Conservation (phyloP, 768 basidiomycete genomes). For the Chalciporus piperatus region DNA sequence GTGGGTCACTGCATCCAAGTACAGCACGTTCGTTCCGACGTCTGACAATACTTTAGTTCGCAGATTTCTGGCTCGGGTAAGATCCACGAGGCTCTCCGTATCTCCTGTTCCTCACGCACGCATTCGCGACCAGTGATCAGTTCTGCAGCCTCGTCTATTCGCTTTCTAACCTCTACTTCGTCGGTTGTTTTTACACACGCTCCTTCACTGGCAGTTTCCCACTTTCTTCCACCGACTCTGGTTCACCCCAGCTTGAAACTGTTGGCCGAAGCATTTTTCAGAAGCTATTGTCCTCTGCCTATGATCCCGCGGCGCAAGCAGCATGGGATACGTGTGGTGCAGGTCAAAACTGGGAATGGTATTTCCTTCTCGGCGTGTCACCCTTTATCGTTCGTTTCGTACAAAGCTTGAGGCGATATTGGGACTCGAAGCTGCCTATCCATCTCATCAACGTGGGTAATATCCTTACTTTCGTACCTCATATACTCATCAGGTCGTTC, state of each 20-base stretch:
- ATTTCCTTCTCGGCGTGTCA: conserved; percentile 56
- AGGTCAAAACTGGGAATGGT: conserved; percentile 55
- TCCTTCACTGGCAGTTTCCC: conserved; percentile 1
- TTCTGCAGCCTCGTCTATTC: conserved; percentile 78
- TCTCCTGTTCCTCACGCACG: not conserved
- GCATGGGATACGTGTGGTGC: conserved; percentile 44
- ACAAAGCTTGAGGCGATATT: conserved; percentile 86
- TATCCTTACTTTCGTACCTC: not conserved
- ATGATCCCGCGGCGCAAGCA: conserved; percentile 38
- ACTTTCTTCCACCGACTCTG: not conserved
- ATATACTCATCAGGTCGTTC: conserved; percentile 1
- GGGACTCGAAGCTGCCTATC: conserved; percentile 66
- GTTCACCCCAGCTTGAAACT: not conserved
- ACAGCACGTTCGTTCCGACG: not conserved
- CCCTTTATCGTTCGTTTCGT: conserved; percentile 77
- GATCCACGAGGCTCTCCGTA: conserved; percentile 12
- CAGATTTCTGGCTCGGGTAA: conserved; percentile 89
- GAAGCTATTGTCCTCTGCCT: conserved; percentile 4
- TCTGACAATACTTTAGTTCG: conserved; percentile 46
- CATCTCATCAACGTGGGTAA: conserved; percentile 83
- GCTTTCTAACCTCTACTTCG: conserved; percentile 66
- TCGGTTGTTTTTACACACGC: conserved; percentile 67
- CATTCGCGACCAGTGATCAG: conserved; percentile 55
- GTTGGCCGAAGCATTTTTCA: not conserved
- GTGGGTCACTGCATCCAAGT: conserved; percentile 33